phyloP scores from a whole-genome alignment of 148 eudicot genomes.

The Rhododendron mucronatum region DNA sequence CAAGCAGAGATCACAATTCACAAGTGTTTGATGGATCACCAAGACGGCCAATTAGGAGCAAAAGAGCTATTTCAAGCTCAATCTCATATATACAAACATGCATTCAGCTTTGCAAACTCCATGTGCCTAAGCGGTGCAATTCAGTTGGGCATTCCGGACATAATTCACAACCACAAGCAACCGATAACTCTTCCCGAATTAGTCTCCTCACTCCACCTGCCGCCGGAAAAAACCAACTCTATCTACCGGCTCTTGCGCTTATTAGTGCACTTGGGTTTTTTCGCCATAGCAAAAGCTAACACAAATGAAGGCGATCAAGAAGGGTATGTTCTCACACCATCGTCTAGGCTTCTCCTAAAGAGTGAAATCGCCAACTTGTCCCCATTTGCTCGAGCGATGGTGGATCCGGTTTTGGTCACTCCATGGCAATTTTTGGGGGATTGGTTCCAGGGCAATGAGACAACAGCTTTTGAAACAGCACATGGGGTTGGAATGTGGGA shows the following conservation, averaged over 20 bases:
- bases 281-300: background rate
- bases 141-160: conserved; percentile 9
- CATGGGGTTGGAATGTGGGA: conserved; percentile 1
- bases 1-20: too few species aligned
- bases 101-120: background rate
- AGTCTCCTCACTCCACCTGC: background rate
- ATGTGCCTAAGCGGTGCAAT: background rate
- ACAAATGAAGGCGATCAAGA: background rate
- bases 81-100: conserved; percentile 2
- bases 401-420: background rate
- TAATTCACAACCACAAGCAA: conserved; percentile 5
- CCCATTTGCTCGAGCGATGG: background rate
- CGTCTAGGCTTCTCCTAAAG: conserved; percentile 1
- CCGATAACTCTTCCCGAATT: conserved; percentile 2
- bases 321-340: conserved; percentile 7
- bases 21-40: background rate
- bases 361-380: background rate
- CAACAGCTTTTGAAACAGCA: background rate
- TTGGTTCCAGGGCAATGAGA: background rate
- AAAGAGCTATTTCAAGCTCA: conserved; percentile 1
- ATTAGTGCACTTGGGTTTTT: background rate
- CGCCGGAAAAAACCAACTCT: background rate
- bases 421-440: conserved; percentile 5
- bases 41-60: background rate
- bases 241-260: background rate